Evolutionary conservation across 2,329 filamentous ascomycete genomes (phyloP).

Genomic region (Neonectria coccinea): DNA sequence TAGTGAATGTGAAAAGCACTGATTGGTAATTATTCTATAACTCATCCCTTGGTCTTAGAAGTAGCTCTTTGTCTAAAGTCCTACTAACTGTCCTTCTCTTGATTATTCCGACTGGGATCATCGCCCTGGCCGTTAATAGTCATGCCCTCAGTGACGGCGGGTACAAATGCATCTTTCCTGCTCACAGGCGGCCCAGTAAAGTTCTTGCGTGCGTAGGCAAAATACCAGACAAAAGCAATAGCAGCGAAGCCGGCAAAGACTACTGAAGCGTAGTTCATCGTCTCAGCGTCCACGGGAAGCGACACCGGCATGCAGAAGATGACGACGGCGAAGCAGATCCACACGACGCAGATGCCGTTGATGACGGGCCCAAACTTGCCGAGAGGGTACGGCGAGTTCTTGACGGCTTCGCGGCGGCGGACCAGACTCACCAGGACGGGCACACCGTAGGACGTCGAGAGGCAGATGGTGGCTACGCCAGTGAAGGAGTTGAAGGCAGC

Average conservation of each 20-base stretch:
- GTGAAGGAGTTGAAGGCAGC: constrained; percentile 86
- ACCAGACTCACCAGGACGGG: constrained; percentile 79
- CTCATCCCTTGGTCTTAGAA: neutral
- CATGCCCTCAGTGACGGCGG: constrained; percentile 32
- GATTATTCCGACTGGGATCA: constrained; percentile 3
- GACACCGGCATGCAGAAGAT: constrained; percentile 82
- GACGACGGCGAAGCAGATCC: constrained; percentile 77
- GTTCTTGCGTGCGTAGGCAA: constrained; percentile 70
- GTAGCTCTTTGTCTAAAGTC: neutral
- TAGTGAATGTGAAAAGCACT: neutral
- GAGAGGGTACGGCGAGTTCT: constrained; percentile 74
- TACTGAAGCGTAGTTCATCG: constrained; percentile 76
- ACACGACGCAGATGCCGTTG: constrained; percentile 75
- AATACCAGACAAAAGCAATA: constrained; percentile 73
- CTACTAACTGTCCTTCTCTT: constrained; percentile 22
- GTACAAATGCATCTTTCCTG: constrained; percentile 23
- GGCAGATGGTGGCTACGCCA: constrained; percentile 82
- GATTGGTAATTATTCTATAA: neutral
- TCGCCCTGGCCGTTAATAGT: neutral
- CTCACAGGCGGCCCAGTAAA: constrained; percentile 67
- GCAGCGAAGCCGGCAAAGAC: constrained; percentile 73
- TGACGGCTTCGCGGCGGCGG: constrained; percentile 73
- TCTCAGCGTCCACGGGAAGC: constrained; percentile 65
- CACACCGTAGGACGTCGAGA: constrained; percentile 79
- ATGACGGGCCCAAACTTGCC: constrained; percentile 76